These are phyloP conservation scores for Beauveria asiatica DNA, from an alignment of 2,329 filamentous ascomycete species.

Conservation along the genomic window DNA sequence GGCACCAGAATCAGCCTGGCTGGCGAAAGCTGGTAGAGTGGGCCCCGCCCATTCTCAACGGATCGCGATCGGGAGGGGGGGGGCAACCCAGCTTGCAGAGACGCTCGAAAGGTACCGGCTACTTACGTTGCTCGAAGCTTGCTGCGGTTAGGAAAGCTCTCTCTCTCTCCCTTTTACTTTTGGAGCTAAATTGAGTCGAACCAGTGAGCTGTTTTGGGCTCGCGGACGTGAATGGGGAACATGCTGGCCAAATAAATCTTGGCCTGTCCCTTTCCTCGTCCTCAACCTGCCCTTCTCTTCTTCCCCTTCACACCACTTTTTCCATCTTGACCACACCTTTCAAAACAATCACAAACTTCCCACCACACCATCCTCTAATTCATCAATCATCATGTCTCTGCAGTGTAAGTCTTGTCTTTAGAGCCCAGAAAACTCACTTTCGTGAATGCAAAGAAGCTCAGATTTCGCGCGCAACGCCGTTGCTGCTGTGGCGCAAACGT, in stretches of 20 bases:
- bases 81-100: background rate
- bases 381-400: constrained; percentile 44
- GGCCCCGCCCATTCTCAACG: background rate
- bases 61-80: constrained; percentile 6
- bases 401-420: constrained; percentile 38
- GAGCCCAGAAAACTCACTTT: background rate
- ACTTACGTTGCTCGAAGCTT: background rate
- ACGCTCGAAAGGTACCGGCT: background rate
- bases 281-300: background rate
- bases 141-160: background rate
- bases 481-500: constrained; percentile 2
- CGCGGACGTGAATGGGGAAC: background rate
- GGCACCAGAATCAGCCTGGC: background rate
- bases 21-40: background rate
- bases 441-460: background rate
- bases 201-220: background rate
- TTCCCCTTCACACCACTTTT: constrained; percentile 12
- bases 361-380: constrained; percentile 4
- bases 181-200: background rate
- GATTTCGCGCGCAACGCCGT: background rate
- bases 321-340: background rate
- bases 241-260: constrained; percentile 1
- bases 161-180: background rate
- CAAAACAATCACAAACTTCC: background rate
- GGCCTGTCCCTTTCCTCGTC: constrained; percentile 1